Evolutionary conservation across 495 filamentous ascomycete species (phyloP), one percentile per base, ranked within the genome.

Genomic region (Paragyromitra xinjiangensis): DNA sequence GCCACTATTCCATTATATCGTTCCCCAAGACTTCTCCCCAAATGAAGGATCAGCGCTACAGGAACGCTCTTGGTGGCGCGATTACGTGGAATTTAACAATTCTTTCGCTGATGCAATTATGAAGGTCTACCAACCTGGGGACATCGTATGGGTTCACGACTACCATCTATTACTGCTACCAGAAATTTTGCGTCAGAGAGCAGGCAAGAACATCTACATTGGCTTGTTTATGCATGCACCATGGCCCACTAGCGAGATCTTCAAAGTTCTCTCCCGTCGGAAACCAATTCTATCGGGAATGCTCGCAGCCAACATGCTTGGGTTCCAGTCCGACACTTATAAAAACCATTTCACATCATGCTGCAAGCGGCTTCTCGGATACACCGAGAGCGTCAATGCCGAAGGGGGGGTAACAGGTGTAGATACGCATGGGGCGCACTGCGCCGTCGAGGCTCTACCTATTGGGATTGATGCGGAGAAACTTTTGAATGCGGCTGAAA

Each of bases 201-300:
- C 92, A 29, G 81, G 81, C n/a, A 91, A 93, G 0, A 92, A 93
- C 80, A 90, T 94, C 81, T 94, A 94, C 82, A 92, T 97, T 79
- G 92, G 94, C 48, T 95, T 96, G 85, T 98, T 92, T 85, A 86
- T 98, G 19, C 94, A 98, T 82, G 90, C 93, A 19, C 94, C 94
- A 1, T 97, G 97, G 84, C 94, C 94, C 40, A 96, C 93, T 84
- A 95, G 92, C 85, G 94, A 98, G 82, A 97, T 95, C 83, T 88
- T 96, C 72, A 88, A 93, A 7, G 96, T 94, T 81, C 87, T 97
- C 51, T 91, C 92, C 11, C 89, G 92, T 76, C 86, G 94, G 69
- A 97, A 96, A 83, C 93, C 96, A 81, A 87, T 98, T 1, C 86
- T 98, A 9, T 92, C 93, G 75, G 94, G 94, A 37, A 90, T 97